Evolutionary conservation across 1,139 yeast species (phyloP), one percentile per base, ranked within the genome.

Genomic region (Geotrichum aggregatum): DNA sequence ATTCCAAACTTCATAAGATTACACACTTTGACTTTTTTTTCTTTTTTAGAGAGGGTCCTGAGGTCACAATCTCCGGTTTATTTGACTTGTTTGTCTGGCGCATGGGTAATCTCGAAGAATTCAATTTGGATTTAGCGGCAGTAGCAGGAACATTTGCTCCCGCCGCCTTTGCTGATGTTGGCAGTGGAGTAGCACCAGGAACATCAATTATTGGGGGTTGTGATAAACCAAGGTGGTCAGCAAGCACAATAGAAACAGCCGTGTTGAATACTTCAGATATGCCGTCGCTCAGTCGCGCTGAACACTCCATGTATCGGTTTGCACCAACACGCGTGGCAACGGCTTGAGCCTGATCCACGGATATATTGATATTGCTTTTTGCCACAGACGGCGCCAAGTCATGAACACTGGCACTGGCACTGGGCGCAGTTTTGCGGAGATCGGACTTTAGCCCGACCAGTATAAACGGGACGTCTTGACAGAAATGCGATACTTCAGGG

Each of bases 381-480:
- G 42, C 22, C n/a, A 18, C 42, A 11, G 30, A 28, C 24, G 39
- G n/a, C 18, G 41, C 21, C 24, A 44, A 57, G 63, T 40, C 58
- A 34, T n/a, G 14, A 16, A 7, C 16, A 34, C 19, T 4, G n/a
- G 2, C n/a, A 34, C 19, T n/a, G 36, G 71, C 62, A 18, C 67
- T 10, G 3, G 7, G 16, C 3, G 44, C 19, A 7, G 3, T 64
- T 48, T 69, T 66, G 28, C 74, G 66, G 54, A 85, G 71, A 68
- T 89, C 97, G 2, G 83, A 69, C 65, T 89, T 88, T 34, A 92
- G 77, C 1, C 96, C 96, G 11, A 87, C 89, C 42, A 89, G 70
- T 34, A 88, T 69, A 24, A 84, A 76, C 2, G 96, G 95, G 2
- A 84, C 76, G 1, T 81, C 84, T 2, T 92, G 91, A 64, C 96